Conservation (phyloP, 345 rosid genomes). For the Gossypium mustelinum region DNA sequence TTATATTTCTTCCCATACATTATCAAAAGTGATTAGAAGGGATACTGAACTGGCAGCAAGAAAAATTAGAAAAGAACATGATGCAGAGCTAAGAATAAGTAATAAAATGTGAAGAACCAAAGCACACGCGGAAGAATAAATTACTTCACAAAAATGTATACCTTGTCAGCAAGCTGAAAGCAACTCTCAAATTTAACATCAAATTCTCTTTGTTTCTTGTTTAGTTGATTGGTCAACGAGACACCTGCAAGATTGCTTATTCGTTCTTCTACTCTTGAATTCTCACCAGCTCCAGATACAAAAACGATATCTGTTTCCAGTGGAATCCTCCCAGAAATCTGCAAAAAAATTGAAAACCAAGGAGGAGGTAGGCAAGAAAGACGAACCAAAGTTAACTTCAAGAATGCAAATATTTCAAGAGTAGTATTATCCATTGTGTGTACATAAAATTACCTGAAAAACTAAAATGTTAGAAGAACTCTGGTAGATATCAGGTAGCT, state of each 20-base stretch:
- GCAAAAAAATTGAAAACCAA: slow-evolving; percentile 19
- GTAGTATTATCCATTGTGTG: background rate
- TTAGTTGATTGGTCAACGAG: slow-evolving; percentile 48
- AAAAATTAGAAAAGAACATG: background rate
- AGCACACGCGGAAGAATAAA: slow-evolving; percentile 1
- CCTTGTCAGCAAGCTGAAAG: slow-evolving; percentile 63
- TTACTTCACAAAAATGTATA: slow-evolving; percentile 19
- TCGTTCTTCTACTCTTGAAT: slow-evolving; percentile 51
- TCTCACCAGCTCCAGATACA: slow-evolving; percentile 52
- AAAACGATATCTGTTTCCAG: slow-evolving; percentile 68
- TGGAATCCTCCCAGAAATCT: slow-evolving; percentile 68
- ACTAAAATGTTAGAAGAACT: slow-evolving; percentile 59
- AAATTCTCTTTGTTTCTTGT: slow-evolving; percentile 59
- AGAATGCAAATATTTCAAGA: slow-evolving; percentile 13
- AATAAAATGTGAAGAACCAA: background rate
- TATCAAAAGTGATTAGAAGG: background rate
- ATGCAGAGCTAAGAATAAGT: background rate
- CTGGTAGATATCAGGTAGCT: slow-evolving; percentile 59
- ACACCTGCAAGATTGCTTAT: slow-evolving; percentile 60
- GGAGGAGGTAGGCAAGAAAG: slow-evolving; percentile 8
- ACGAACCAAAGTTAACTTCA: slow-evolving; percentile 11
- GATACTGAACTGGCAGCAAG: background rate
- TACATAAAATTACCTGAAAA: slow-evolving; percentile 59
- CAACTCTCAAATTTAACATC: slow-evolving; percentile 53
- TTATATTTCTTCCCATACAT: background rate